Percentiles rank a stretch among this genome's conserved stretches.
Conservation (phyloP, 352 stramenopile genomes). For the Pythium diclinum region DNA sequence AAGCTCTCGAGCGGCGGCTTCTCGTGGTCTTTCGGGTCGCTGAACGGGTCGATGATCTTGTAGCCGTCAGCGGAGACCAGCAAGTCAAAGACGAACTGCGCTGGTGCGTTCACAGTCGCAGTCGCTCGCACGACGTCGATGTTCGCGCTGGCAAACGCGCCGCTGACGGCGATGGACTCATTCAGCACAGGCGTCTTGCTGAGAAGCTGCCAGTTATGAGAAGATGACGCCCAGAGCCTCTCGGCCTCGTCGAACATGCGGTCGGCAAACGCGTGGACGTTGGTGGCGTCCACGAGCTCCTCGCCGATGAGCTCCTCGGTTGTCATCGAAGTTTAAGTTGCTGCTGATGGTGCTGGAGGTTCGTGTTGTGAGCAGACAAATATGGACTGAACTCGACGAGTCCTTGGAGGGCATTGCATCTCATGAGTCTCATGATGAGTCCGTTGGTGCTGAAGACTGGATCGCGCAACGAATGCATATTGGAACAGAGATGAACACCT, state of each 20-base stretch:
- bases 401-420: background rate
- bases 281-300: constrained; percentile 26
- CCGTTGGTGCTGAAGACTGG: background rate
- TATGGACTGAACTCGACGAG: background rate
- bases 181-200: constrained; percentile 28
- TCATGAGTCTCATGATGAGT: background rate
- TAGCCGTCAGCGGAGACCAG: constrained; percentile 29
- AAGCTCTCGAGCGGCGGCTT: constrained; percentile 32
- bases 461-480: constrained; percentile 4
- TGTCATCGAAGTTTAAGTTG: background rate
- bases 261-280: constrained; percentile 28
- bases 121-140: constrained; percentile 28
- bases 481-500: constrained; percentile 1
- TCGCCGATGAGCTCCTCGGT: constrained; percentile 30
- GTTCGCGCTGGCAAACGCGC: constrained; percentile 22
- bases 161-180: constrained; percentile 27
- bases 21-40: constrained; percentile 27
- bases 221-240: constrained; percentile 24
- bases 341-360: background rate
- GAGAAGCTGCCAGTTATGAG: constrained; percentile 16
- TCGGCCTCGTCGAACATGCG: constrained; percentile 29
- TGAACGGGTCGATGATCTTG: constrained; percentile 36
- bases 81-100: constrained; percentile 32
- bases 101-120: constrained; percentile 18
- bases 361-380: background rate